Base-by-base conservation (phyloP, 352 stramenopile genomes). In the Phytophthora agathidicida region DNA sequence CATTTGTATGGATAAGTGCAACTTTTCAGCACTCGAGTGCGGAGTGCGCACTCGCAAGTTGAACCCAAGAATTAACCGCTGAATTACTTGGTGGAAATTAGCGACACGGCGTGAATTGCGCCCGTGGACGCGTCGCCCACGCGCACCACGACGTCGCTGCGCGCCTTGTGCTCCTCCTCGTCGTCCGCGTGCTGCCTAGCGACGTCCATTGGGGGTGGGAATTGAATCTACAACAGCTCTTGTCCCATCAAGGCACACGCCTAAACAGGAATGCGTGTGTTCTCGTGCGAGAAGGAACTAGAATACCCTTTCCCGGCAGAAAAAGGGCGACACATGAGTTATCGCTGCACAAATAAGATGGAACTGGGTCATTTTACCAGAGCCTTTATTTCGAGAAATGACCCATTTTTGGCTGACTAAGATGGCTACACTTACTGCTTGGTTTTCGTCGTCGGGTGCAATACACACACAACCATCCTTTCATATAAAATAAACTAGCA, bases 401-500 rank as follows among this genome's bases (percentile, higher is more conserved):
- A n/a, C n/a, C n/a, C n/a, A n/a, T n/a, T n/a, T n/a, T n/a, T n/a
- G n/a, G n/a, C n/a, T n/a, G n/a, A n/a, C n/a, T n/a, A n/a, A n/a
- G n/a, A n/a, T n/a, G n/a, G n/a, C n/a, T n/a, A n/a, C n/a, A n/a
- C n/a, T n/a, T n/a, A n/a, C n/a, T n/a, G n/a, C n/a, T n/a, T n/a
- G n/a, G n/a, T n/a, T n/a, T n/a, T n/a, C n/a, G n/a, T n/a, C n/a
- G n/a, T n/a, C n/a, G n/a, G n/a, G n/a, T n/a, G n/a, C n/a, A n/a
- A n/a, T n/a, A n/a, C 36, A 62, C 46, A 19, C 42, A 63, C 38
- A n/a, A 53, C 31, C 42, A 49, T 38, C 9, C 36, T 44, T 33
- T 33, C 51, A 75, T 63, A 69, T 65, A 69, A 63, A 61, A 68
- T 61, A 63, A 60, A 46, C 57, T 83, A 93, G 75, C 84, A 93